phyloP scores from a whole-genome alignment of 2,329 filamentous ascomycete genomes.

The Aureobasidium sp. region DNA sequence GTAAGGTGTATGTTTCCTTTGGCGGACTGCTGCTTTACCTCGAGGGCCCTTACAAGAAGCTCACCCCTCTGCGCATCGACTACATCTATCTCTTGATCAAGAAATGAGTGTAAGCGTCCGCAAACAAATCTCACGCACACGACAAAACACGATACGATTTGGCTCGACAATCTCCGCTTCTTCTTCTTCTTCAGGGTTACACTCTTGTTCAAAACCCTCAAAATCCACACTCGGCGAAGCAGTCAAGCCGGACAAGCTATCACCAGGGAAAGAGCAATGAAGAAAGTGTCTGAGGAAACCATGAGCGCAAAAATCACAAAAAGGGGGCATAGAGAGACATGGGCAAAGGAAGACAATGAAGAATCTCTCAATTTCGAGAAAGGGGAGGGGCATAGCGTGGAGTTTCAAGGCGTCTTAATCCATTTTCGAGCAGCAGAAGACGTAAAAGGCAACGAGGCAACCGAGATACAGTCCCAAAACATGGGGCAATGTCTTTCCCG shows the following conservation, averaged over 20 bases:
- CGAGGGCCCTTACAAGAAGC: constrained; percentile 91
- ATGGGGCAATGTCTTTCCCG: neutral
- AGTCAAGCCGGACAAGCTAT: no score
- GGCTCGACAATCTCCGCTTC: no score
- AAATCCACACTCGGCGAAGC: no score
- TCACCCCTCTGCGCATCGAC: constrained; percentile 84
- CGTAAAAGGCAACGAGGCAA: neutral
- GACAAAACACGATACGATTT: no score
- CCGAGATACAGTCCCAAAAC: neutral
- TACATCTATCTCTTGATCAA: constrained; percentile 90
- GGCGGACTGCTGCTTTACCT: constrained; percentile 85
- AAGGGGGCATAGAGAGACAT: neutral
- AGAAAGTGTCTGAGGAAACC: no score
- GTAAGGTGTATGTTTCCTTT: constrained; percentile 85
- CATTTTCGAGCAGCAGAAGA: neutral
- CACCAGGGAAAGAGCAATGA: no score
- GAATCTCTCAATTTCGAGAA: neutral
- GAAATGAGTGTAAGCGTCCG: constrained; percentile 51
- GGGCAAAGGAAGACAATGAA: neutral
- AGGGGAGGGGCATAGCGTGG: constrained; percentile 1
- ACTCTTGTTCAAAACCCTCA: no score
- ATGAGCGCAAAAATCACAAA: neutral
- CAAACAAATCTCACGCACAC: neutral
- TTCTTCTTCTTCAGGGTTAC: no score
- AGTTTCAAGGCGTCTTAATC: neutral